These are phyloP conservation scores for Bremia lactucae DNA, from an alignment of 352 stramenopile species.

Conservation along the genomic window DNA sequence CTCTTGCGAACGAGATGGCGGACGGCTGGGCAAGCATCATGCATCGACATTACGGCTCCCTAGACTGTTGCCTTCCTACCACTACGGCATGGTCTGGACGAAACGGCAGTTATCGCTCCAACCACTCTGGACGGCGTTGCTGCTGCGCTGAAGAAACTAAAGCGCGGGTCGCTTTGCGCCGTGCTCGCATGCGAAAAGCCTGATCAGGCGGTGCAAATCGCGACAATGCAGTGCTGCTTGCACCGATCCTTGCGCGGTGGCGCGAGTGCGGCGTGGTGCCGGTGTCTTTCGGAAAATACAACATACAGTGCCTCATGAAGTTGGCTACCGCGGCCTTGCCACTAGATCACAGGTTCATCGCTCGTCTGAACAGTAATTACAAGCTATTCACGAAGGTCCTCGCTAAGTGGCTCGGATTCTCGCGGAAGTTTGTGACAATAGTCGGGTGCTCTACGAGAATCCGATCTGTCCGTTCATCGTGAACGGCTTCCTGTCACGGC, in stretches of 20 bases:
- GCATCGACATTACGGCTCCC: too few species aligned
- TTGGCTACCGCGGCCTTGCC: neutral
- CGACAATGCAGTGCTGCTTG: neutral
- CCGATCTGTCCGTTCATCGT: neutral
- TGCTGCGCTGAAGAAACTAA: too few species aligned
- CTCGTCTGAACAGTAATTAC: constrained; percentile 2
- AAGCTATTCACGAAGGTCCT: constrained; percentile 5
- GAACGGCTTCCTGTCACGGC: constrained; percentile 1
- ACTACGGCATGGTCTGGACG: too few species aligned
- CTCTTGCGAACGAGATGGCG: too few species aligned
- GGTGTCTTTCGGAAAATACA: neutral
- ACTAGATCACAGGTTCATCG: constrained; percentile 2
- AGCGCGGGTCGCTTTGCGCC: too few species aligned
- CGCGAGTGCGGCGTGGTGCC: neutral
- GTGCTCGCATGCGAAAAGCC: too few species aligned
- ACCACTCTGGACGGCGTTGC: too few species aligned
- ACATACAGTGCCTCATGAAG: constrained; percentile 7
- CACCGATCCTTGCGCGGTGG: neutral
- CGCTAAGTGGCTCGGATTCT: neutral
- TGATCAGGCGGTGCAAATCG: neutral
- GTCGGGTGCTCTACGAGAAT: neutral
- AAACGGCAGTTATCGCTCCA: too few species aligned
- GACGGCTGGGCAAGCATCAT: too few species aligned
- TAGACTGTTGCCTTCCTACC: too few species aligned
- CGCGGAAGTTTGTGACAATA: neutral